These are phyloP conservation scores for Claviceps sorghi DNA, from an alignment of 2,329 filamentous ascomycete genomes.

Conservation along the genomic window DNA sequence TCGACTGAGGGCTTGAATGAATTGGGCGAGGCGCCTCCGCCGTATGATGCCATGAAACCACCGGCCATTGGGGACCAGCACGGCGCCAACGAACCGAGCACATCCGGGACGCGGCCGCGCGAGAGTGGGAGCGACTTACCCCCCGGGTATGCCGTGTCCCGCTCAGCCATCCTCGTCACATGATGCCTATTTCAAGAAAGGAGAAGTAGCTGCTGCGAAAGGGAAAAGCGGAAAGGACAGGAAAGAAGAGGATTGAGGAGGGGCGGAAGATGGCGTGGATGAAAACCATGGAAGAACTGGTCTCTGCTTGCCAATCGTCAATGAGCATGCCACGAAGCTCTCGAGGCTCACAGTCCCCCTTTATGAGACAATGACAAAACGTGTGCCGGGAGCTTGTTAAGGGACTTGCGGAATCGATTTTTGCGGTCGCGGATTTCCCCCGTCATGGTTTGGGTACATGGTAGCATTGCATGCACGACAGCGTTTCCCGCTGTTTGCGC, in stretches of 20 bases:
- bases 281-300: neutral
- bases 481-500: no score
- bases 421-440: no score
- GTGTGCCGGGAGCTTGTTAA: neutral
- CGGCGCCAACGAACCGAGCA: neutral
- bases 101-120: constrained; percentile 10
- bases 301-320: neutral
- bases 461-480: no score
- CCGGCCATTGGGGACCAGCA: constrained; percentile 1
- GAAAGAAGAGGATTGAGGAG: neutral
- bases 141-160: constrained; percentile 18
- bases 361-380: neutral
- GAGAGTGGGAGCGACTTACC: constrained; percentile 15
- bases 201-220: constrained; percentile 1
- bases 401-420: neutral
- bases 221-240: no score
- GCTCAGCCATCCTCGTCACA: constrained; percentile 13
- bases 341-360: neutral
- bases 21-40: constrained; percentile 49
- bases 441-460: no score
- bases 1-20: constrained; percentile 46
- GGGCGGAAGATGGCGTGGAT: neutral
- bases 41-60: constrained; percentile 32
- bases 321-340: neutral
- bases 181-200: constrained; percentile 6